A percentile compares a stretch with the other conserved stretches of the same genome.
Evolutionary conservation across 495 filamentous ascomycete genomes (phyloP).

Genomic region (Penicillium mononematosum): DNA sequence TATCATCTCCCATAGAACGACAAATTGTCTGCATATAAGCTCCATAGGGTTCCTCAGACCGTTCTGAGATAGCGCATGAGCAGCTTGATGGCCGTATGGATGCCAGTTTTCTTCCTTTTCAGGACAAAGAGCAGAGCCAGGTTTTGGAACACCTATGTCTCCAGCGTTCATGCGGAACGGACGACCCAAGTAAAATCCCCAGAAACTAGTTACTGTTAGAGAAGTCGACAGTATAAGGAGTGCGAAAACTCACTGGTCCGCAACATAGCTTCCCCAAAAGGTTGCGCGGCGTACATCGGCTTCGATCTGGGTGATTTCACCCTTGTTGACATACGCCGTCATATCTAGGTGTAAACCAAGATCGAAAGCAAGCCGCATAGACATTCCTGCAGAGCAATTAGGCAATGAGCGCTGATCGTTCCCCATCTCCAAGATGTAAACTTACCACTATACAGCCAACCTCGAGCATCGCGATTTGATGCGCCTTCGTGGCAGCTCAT

Average conservation of each 20-base stretch:
- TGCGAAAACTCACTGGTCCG: slow-evolving; percentile 44
- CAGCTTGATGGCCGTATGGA: slow-evolving; percentile 42
- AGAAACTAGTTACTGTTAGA: slow-evolving; percentile 34
- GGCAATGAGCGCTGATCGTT: background rate
- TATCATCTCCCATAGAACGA: slow-evolving; percentile 50
- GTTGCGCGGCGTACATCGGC: slow-evolving; percentile 45
- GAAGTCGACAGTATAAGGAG: background rate
- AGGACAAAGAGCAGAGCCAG: slow-evolving; percentile 34
- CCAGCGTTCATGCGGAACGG: slow-evolving; percentile 49
- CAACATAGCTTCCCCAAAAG: slow-evolving; percentile 54
- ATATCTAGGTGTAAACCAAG: slow-evolving; percentile 51
- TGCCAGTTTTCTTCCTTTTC: slow-evolving; percentile 44
- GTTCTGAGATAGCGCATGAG: slow-evolving; percentile 18
- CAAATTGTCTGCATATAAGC: slow-evolving; percentile 46
- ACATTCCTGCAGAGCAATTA: slow-evolving; percentile 40
- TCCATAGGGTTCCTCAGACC: slow-evolving; percentile 41
- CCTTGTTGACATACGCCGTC: slow-evolving; percentile 44
- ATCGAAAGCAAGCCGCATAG: slow-evolving; percentile 51
- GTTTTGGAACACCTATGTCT: slow-evolving; percentile 46
- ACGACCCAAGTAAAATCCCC: slow-evolving; percentile 50
- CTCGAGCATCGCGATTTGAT: slow-evolving; percentile 49
- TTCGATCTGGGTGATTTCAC: slow-evolving; percentile 43
- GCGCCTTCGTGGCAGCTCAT: slow-evolving; percentile 49
- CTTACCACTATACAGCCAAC: slow-evolving; percentile 52
- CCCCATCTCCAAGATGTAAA: background rate